Base-by-base conservation (phyloP, 257 asterid genomes). In the Schizonepeta tenuifolia region DNA sequence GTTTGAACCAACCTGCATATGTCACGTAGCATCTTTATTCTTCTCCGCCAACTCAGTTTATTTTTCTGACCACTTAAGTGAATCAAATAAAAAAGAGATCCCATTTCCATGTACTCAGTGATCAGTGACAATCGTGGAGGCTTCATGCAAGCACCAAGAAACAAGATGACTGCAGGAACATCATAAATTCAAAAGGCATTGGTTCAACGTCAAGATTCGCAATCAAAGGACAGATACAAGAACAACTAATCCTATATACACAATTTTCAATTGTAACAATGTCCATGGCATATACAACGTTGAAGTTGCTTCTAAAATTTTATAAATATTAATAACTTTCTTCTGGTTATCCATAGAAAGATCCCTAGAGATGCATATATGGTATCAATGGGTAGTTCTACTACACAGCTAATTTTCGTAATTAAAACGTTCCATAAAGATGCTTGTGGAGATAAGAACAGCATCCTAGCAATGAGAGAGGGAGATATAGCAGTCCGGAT, bases 31-130 rank as follows among this genome's bases (percentile, higher is more conserved):
- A 95, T 95, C 84, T 87, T 92, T 77, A 92, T 84, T 80, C 79
- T 90, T 82, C 89, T 84, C 79, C 97, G 88, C 98, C 96, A 90
- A 86, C 82, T 90, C 47, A 90, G 82, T 81, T 78, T 88, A 86
- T 90, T 88, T 84, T 92, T 95, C 82, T 88, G 98, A 75, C 98
- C 97, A 69, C 99, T 92, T 53, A 84, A 73, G 78, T 95, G 97
- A 71, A 95, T 83, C 92, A 95, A 83, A 78, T 86, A 79, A 61
- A 87, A 95, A 20, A 95, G 82, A 10, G 99, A 95, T 44, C 99
- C 99, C 97, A 91, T 91, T 79, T 94, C 99, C 98, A 94, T 89
- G 89, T 89, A 94, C 78, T 94, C 99, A 10, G 99, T 92, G 79
- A 92, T 59, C 93, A 92, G 87, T 15, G 99, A 95, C 82, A 95